Base-by-base conservation (phyloP, 2,329 filamentous ascomycete genomes). In the Tolypocladium guangdongense region DNA sequence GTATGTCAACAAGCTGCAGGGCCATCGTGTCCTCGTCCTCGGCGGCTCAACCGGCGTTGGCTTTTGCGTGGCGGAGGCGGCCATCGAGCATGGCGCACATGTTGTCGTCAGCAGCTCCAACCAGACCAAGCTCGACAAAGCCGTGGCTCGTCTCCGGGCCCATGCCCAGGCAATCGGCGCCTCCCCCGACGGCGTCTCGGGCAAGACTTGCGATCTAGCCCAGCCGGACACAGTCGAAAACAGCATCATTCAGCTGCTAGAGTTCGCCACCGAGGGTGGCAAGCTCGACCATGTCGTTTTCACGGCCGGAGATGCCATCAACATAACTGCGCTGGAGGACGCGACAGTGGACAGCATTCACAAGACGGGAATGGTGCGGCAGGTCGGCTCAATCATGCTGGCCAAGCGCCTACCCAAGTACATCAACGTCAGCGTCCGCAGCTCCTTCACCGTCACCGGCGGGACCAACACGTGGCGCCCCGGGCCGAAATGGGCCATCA, bases 11-110 rank as follows among this genome's bases (percentile, higher is more conserved):
- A 71, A 71, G 56, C 63, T 72, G 20, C 61, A 65, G 22, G 59
- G 61, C 58, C 62, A 63, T 43, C 69, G 67, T 56, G 66, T 84
- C 59, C 76, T 88, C 41, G 68, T 87, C 61, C 73, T 87, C 48
- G 84, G 84, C 46, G 84, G 82, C 41, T 78, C 80, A 2, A 75
- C 78, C 18, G 84, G 84, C 51, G 82, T 87, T 41, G 84, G 83
- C 35, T 81, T 75, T 57, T 74, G 70, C 52, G 78, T 83, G 12
- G 82, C 83, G 51, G 77, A 84, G 70, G 78, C 75, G 2, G 69
- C 73, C 16, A 63, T 85, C 43, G 77, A 78, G 52, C 69, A 76
- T 54, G 80, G 80, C 36, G 78, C 77, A 39, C 64, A 63, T n/a
- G 77, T 87, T 18, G 76, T 72, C 47, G 76, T 87, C 61, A 77